These are phyloP conservation scores for Oropetium thomaeum DNA, from an alignment of 176 grass and related monocot species.

Conservation along the genomic window DNA sequence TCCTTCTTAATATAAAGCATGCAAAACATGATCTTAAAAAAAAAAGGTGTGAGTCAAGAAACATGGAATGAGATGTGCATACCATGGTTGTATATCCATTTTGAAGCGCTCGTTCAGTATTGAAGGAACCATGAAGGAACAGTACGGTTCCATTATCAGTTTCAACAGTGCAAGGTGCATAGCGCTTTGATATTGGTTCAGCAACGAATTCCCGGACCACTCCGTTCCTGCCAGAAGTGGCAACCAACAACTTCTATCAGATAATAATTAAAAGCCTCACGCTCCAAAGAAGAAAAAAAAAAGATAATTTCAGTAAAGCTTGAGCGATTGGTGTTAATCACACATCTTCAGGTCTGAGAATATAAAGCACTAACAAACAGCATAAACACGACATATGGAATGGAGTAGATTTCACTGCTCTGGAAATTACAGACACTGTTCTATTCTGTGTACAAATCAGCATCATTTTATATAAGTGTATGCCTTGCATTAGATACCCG, in stretches of 20 bases:
- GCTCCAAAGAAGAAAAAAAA: neutral
- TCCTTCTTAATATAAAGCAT: too few species aligned
- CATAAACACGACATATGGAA: neutral
- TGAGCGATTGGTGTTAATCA: neutral
- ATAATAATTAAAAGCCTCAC: neutral
- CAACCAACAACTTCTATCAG: neutral
- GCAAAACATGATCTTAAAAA: too few species aligned
- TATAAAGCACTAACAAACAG: neutral
- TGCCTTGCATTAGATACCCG: neutral
- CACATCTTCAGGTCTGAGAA: neutral
- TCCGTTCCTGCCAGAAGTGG: neutral
- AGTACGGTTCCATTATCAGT: constrained; percentile 22
- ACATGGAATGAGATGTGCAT: neutral
- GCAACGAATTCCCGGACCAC: neutral
- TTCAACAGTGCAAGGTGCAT: neutral
- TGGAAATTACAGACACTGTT: neutral
- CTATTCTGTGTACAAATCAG: neutral
- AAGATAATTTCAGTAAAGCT: neutral
- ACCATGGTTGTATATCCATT: constrained; percentile 27
- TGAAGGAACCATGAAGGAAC: neutral
- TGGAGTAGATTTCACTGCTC: neutral
- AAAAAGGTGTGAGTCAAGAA: neutral
- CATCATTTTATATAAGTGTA: neutral
- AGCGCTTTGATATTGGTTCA: constrained; percentile 12
- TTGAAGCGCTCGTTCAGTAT: neutral